Percentiles rank a stretch among this genome's conserved stretches.
Conservation (phyloP, 2,329 filamentous ascomycete genomes). For the Penicillium sp. region DNA sequence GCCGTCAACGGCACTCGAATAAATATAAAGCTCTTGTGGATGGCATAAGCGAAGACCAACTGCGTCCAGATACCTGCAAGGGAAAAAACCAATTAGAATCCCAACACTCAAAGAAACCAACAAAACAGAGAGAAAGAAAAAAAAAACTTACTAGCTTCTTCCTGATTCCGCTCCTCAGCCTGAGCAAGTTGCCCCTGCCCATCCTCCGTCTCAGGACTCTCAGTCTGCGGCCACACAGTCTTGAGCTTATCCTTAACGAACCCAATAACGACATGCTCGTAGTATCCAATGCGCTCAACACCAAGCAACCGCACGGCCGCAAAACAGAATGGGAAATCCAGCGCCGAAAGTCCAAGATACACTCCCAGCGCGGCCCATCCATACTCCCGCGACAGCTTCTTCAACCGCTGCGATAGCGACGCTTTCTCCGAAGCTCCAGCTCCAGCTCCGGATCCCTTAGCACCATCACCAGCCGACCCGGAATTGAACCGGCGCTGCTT, state of each 20-base stretch:
- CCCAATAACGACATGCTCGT: conserved; percentile 46
- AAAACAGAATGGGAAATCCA: conserved; percentile 96
- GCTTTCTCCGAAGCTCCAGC: conserved; percentile 28
- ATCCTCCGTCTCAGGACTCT: conserved; percentile 12
- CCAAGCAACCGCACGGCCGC: conserved; percentile 78
- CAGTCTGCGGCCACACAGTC: conserved; percentile 39
- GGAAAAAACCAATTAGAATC: neutral
- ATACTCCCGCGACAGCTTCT: conserved; percentile 85
- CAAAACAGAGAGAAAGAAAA: neutral
- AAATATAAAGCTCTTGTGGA: conserved; percentile 98
- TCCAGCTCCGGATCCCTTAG: conserved; percentile 7
- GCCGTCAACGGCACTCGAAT: conserved; percentile 89
- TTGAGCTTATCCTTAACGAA: conserved; percentile 33
- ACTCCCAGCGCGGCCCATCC: conserved; percentile 93
- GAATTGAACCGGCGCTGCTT: conserved; percentile 28
- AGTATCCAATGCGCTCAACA: conserved; percentile 74
- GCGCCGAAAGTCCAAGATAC: conserved; percentile 74
- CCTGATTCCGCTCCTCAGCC: conserved; percentile 60
- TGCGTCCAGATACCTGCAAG: conserved; percentile 71
- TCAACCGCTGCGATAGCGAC: conserved; percentile 69
- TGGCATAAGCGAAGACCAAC: conserved; percentile 87
- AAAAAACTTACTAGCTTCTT: conserved; percentile 67
- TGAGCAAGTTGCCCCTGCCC: conserved; percentile 52
- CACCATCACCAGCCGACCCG: neutral
- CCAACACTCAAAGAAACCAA: neutral